Evolutionary conservation across 768 basidiomycete species (phyloP).

Genomic region (Calocera viscosa): DNA sequence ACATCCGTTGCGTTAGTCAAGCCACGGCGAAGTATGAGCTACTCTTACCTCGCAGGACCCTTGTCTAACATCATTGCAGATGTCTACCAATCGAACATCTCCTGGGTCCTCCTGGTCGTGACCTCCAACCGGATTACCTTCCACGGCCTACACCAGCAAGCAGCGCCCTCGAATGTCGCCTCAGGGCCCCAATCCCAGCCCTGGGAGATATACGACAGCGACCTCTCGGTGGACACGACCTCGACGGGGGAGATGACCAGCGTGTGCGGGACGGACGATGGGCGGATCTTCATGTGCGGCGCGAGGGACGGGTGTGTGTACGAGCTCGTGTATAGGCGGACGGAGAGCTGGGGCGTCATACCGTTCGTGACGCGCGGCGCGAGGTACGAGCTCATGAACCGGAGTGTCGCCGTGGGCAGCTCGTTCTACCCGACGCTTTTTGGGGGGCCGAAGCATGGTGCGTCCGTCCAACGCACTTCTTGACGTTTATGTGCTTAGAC

Average conservation of each 20-base stretch:
- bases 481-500: not conserved
- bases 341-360: constrained; percentile 88
- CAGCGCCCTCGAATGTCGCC: constrained; percentile 34
- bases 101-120: constrained; percentile 77
- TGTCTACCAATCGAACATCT: constrained; percentile 66
- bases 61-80: constrained; percentile 17
- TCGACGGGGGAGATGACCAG: constrained; percentile 73
- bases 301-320: constrained; percentile 77
- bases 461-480: not conserved
- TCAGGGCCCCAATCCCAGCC: constrained; percentile 33
- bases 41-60: not conserved
- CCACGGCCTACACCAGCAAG: constrained; percentile 62
- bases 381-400: constrained; percentile 13
- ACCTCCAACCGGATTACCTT: constrained; percentile 78
- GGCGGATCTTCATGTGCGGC: constrained; percentile 85
- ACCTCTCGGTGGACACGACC: constrained; percentile 53
- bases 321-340: constrained; percentile 82
- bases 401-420: constrained; percentile 21
- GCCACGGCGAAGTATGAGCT: constrained; percentile 49
- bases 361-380: constrained; percentile 63
- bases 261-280: constrained; percentile 63
- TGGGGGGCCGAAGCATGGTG: not conserved
- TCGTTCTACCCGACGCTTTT: not conserved
- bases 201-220: constrained; percentile 75
- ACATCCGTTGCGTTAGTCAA: constrained; percentile 76